A percentile compares a stretch with the other conserved stretches of the same genome.
Evolutionary conservation across 1,139 yeast species (phyloP).

Genomic region (Hanseniaspora gamundiae): DNA sequence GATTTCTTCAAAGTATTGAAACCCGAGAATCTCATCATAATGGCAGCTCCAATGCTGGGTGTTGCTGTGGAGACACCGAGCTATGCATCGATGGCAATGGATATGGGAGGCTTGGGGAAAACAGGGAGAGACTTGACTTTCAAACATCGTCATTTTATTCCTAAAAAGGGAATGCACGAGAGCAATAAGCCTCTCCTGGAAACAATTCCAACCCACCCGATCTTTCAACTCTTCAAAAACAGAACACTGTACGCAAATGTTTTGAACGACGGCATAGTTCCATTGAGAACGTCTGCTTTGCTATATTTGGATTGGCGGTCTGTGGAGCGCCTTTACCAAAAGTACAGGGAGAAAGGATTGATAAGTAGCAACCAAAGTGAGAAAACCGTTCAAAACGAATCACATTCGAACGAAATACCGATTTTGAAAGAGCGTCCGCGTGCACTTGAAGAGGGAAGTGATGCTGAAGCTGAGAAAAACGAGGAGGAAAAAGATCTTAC

Average conservation of each 20-base stretch:
- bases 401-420: constrained; percentile 4
- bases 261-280: constrained; percentile 50
- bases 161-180: constrained; percentile 10
- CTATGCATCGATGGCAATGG: constrained; percentile 44
- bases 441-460: background rate
- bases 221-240: constrained; percentile 35
- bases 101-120: constrained; percentile 49
- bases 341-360: constrained; percentile 27
- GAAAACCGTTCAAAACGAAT: constrained; percentile 8
- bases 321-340: constrained; percentile 35
- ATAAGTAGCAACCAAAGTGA: constrained; percentile 11
- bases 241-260: constrained; percentile 49
- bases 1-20: constrained; percentile 38
- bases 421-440: background rate
- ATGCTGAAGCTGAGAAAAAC: background rate
- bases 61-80: constrained; percentile 49
- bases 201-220: constrained; percentile 40
- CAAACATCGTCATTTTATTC: constrained; percentile 18
- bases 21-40: constrained; percentile 44
- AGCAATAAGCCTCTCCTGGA: constrained; percentile 36
- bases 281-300: constrained; percentile 45
- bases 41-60: constrained; percentile 54
- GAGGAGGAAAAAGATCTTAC: constrained; percentile 2
- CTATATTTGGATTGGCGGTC: constrained; percentile 50
- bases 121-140: constrained; percentile 55